A percentile compares a stretch with the other conserved stretches of the same genome.
phyloP scores from a whole-genome alignment of 768 basidiomycete genomes.

The Boletus rubescentipes region DNA sequence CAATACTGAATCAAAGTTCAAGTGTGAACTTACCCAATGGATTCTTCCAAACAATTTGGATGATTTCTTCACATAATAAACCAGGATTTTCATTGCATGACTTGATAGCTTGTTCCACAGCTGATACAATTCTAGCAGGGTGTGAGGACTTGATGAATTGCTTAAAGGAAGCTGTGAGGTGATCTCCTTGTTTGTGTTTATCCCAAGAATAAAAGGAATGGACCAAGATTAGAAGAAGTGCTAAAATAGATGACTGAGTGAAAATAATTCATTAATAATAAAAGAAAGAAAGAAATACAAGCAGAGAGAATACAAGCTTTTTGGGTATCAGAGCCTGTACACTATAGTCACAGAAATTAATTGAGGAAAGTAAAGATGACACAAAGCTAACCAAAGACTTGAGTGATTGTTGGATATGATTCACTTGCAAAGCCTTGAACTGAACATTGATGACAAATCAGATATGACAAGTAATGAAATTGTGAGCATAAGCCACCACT shows the following conservation, averaged over 20 bases:
- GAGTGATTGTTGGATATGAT: background rate
- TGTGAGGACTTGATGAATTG: background rate
- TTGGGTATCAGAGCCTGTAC: background rate
- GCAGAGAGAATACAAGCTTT: background rate
- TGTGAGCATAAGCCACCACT: background rate
- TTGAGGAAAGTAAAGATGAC: background rate
- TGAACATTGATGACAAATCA: background rate
- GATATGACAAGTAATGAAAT: background rate
- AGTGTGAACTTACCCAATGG: background rate
- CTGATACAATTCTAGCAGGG: background rate
- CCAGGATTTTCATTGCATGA: background rate
- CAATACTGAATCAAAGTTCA: too few species aligned
- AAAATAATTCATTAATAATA: too few species aligned
- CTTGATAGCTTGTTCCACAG: background rate
- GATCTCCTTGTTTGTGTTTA: background rate
- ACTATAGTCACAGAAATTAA: background rate
- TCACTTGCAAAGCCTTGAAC: background rate
- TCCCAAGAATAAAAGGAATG: background rate
- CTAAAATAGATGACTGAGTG: background rate
- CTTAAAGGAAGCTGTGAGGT: background rate
- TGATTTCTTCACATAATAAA: background rate
- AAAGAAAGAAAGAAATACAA: background rate
- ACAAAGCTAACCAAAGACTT: background rate
- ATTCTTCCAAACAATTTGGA: background rate
- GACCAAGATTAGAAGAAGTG: background rate